Evolutionary conservation across 805 yeast species (phyloP), one percentile per base, ranked within the genome.

Genomic region (Hemisphaericaspora nanyangensis): DNA sequence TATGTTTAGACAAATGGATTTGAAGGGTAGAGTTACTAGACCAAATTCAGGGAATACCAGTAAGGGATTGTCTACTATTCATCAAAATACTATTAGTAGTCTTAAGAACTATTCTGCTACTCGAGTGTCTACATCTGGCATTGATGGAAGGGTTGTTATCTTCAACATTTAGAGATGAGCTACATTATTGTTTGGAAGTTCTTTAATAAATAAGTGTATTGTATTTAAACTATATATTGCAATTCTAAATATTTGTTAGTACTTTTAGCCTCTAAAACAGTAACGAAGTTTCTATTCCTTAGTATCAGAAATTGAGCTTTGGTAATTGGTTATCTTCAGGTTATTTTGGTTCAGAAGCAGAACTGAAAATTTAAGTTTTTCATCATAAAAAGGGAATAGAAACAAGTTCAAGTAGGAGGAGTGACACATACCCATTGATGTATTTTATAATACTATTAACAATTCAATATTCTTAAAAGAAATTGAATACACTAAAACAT

Each of bases 1-100:
- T 67, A 88, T 91, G 90, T 93, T 93, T 70, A 82, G 87, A 63
- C 96, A 91, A 63, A 70, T 93, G 75, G 99, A 93, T 65, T 76
- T 91, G 60, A 93, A 89, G 72, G 99, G 99, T 43, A 77, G 85
- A 41, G 77, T 77, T 37, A 70, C 67, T 52, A 67, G 68, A 38
- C 70, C 65, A 3, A 47, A 49, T 31, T 41, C 42, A 13, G 50
- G 52, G 26, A 37, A 19, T 22, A 8, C 34, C n/a, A 34, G 30
- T 11, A 61, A 53, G 46, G 73, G 68, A 28, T 71, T 84, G 61
- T 74, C 75, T 37, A 88, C 96, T 12, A 77, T 86, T 43, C 98
- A 93, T 66, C 96, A 90, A 65, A 93, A 91, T 65, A 82, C 96
- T 26, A 83, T 93, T 57, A 77, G 84, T 38, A 75, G 79, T 35